Base-by-base conservation (phyloP, 2,329 filamentous ascomycete species). In the Fusarium subglutinans region DNA sequence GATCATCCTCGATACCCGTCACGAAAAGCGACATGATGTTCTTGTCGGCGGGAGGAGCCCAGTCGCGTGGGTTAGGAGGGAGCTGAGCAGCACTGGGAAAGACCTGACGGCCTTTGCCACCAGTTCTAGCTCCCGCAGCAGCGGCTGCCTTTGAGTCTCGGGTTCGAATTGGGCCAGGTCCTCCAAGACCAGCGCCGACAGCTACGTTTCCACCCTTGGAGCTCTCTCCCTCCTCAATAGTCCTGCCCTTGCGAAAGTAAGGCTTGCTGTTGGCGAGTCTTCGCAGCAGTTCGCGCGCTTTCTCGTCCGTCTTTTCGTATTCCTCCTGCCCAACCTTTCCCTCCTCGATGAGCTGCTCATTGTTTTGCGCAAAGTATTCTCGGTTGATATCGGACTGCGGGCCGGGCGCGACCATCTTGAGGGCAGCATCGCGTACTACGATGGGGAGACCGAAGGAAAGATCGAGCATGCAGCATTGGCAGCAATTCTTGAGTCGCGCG, bases 391-490 rank as follows among this genome's bases (percentile, higher is more conserved):
- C 93, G 81, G 94, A 97, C 73, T 94, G 90, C 2, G 96, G 96
- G 0, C 96, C 96, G 0, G 96, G 95, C 2, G 96, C 95, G 47
- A 98, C 94, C 93, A 99, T 98, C 86, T 98, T 98, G 73, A 99
- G 87, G 10, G 97, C 96, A 7, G 96, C 96, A 86, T 99, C 96
- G 80, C 96, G 91, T 66, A 99, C 94, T 20, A 95, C 93, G 79
- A 99, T 97, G 17, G 96, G 96, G 35, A 99, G 87, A 30, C 96
- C 97, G 80, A 98, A 99, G 18, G 94, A 96, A 69, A 99, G 86
- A 87, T 99, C 96, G 60, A 99, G 92, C 94, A 98, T 98, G 86
- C 96, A 99, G 84, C 93, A 96, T 86, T 99, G 96, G 81, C 96
- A 99, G 86, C 96, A 98, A 86, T 99, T 99, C 85, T 99, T 99